Evolutionary conservation across 371 early-diverging fungal species (phyloP).

Genomic region (Rhizopus arrhizus): DNA sequence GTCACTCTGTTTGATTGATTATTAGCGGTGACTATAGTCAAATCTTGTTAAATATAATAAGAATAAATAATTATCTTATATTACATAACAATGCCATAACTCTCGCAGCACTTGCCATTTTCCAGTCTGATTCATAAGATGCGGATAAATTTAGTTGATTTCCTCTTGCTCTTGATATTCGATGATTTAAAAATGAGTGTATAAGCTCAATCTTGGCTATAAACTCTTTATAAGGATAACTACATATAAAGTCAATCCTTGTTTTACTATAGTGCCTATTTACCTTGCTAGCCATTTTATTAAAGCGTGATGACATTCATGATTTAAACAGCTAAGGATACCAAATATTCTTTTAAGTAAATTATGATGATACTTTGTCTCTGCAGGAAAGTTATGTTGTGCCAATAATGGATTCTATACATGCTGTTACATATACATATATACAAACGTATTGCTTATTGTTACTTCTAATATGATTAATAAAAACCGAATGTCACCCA

Average conservation of each 20-base stretch:
- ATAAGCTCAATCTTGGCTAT: constrained; percentile 76
- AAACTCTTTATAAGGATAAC: constrained; percentile 65
- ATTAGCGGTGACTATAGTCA: constrained; percentile 68
- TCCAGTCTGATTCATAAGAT: constrained; percentile 82
- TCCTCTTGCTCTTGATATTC: constrained; percentile 65
- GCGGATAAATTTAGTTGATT: constrained; percentile 38
- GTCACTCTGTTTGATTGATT: constrained; percentile 60
- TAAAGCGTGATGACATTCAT: constrained; percentile 77
- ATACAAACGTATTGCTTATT: background rate
- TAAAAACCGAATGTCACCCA: constrained; percentile 76
- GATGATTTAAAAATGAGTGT: constrained; percentile 79
- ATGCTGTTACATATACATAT: constrained; percentile 1
- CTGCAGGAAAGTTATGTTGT: constrained; percentile 66
- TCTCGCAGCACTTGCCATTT: constrained; percentile 80
- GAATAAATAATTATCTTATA: constrained; percentile 3
- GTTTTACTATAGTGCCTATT: background rate
- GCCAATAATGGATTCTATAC: constrained; percentile 70
- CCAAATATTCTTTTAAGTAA: constrained; percentile 74
- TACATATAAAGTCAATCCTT: constrained; percentile 22
- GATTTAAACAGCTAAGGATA: constrained; percentile 70
- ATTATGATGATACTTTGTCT: constrained; percentile 73
- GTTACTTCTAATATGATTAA: constrained; percentile 82
- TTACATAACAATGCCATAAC: constrained; percentile 86
- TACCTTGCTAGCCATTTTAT: constrained; percentile 80
- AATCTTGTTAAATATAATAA: constrained; percentile 14